phyloP scores from a whole-genome alignment of 306 rosid genomes.

The Lithocarpus polystachyus region DNA sequence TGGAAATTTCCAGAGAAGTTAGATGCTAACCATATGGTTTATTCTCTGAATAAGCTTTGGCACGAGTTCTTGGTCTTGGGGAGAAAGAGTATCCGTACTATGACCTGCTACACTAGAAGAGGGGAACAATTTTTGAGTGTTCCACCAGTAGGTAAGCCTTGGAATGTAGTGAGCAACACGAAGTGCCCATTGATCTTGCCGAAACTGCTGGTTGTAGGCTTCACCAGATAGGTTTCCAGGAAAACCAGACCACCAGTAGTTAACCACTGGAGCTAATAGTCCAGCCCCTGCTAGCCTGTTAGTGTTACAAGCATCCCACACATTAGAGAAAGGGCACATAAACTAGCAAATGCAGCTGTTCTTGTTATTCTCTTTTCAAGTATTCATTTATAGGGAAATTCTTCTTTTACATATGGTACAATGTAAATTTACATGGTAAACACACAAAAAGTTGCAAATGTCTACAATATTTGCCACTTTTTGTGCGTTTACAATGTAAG shows the following conservation, averaged over 20 bases:
- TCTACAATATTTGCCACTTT: too few relatives aligned
- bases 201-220: conserved; percentile 34
- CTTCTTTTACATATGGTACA: too few relatives aligned
- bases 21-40: conserved; percentile 29
- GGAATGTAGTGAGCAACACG: conserved; percentile 76
- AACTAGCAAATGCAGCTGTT: neutral
- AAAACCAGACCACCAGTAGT: conserved; percentile 84
- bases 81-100: conserved; percentile 25
- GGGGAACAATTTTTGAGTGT: conserved; percentile 85
- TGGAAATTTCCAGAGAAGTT: neutral
- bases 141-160: conserved; percentile 94
- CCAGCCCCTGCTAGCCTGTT: conserved; percentile 81
- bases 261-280: conserved; percentile 63
- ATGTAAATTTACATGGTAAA: too few relatives aligned
- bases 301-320: conserved; percentile 10
- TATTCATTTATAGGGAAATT: neutral
- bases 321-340: conserved; percentile 2
- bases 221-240: conserved; percentile 61
- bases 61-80: conserved; percentile 38
- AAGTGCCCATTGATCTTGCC: conserved; percentile 68
- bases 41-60: neutral
- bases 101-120: conserved; percentile 18
- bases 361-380: neutral
- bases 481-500: too few relatives aligned
- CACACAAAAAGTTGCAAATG: too few relatives aligned